Percentiles rank a stretch among this genome's conserved stretches.
Evolutionary conservation across 75 land plant genomes (phyloP).

Genomic region (Sequoiadendron giganteum): DNA sequence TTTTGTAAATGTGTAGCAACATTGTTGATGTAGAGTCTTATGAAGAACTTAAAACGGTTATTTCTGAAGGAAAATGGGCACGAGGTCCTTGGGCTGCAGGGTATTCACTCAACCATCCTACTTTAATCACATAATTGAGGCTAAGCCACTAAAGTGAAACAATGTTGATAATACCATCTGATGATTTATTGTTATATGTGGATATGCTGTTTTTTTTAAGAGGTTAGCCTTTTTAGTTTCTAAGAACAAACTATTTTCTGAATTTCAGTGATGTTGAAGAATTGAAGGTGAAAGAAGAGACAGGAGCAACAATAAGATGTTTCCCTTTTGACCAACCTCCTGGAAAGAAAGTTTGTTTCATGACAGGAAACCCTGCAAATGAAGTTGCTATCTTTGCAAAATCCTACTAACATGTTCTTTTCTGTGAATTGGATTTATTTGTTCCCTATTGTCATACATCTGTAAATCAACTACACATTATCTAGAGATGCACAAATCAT

Average conservation of each 20-base stretch:
- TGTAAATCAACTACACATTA: not conserved
- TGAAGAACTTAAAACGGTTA: constrained; percentile 77
- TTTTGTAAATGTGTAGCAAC: constrained; percentile 51
- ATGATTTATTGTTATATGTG: not conserved
- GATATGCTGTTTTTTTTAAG: not conserved
- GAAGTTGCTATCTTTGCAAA: constrained; percentile 98
- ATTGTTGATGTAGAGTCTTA: constrained; percentile 93
- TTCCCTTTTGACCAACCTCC: constrained; percentile 92
- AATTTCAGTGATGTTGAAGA: constrained; percentile 74
- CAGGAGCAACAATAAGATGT: constrained; percentile 95
- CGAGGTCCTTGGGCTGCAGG: constrained; percentile 97
- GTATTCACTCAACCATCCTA: constrained; percentile 25
- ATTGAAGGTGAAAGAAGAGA: constrained; percentile 83
- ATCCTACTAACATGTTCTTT: constrained; percentile 55
- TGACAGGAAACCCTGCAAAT: constrained; percentile 72
- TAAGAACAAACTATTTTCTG: not conserved
- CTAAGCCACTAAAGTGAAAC: not conserved
- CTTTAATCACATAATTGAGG: not conserved
- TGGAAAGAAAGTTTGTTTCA: constrained; percentile 59
- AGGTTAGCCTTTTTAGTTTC: constrained; percentile 7
- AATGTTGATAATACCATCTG: not conserved
- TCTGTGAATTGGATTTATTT: not conserved
- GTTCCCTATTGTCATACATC: not conserved
- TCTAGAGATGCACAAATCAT: not conserved
- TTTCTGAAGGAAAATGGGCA: constrained; percentile 95